Evolutionary conservation across 192 early-diverging fungal genomes (phyloP).

Genomic region (Dissophora globulifera): DNA sequence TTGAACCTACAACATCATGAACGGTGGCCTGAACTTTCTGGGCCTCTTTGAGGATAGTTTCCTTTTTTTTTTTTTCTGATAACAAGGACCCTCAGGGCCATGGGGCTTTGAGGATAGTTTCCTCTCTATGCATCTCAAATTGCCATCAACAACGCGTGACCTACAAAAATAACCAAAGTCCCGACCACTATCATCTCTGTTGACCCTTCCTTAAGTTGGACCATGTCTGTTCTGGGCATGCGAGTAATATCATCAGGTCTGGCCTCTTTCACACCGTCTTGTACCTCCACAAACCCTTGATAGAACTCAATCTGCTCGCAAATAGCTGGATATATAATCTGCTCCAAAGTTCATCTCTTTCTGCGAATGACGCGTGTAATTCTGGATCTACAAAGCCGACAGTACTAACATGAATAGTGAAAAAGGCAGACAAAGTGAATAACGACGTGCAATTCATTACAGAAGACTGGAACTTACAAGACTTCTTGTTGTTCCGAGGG

Average conservation of each 20-base stretch:
- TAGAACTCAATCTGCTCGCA: constrained; percentile 14
- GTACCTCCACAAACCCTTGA: constrained; percentile 12
- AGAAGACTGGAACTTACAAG: constrained; percentile 20
- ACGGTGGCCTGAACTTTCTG: constrained; percentile 12
- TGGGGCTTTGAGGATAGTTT: constrained; percentile 10
- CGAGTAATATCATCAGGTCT: constrained; percentile 6
- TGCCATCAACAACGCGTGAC: constrained; percentile 2
- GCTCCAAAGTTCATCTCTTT: constrained; percentile 16
- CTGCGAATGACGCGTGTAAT: constrained; percentile 12
- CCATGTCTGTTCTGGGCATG: constrained; percentile 21
- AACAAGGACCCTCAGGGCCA: no score
- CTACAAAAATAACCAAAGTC: constrained; percentile 19
- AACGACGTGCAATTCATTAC: neutral
- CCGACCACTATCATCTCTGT: constrained; percentile 23
- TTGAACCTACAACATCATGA: constrained; percentile 14
- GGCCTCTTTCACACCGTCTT: constrained; percentile 16
- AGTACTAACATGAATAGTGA: constrained; percentile 5
- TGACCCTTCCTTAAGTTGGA: constrained; percentile 18
- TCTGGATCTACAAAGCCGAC: constrained; percentile 23
- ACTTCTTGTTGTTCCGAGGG: constrained; percentile 25
- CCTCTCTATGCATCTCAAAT: constrained; percentile 14
- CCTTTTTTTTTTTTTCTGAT: no score
- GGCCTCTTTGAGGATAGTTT: no score
- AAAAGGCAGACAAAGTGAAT: constrained; percentile 1
- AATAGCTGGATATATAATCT: constrained; percentile 9